Conservation (phyloP, 768 basidiomycete genomes). For the Russula brevipes region DNA sequence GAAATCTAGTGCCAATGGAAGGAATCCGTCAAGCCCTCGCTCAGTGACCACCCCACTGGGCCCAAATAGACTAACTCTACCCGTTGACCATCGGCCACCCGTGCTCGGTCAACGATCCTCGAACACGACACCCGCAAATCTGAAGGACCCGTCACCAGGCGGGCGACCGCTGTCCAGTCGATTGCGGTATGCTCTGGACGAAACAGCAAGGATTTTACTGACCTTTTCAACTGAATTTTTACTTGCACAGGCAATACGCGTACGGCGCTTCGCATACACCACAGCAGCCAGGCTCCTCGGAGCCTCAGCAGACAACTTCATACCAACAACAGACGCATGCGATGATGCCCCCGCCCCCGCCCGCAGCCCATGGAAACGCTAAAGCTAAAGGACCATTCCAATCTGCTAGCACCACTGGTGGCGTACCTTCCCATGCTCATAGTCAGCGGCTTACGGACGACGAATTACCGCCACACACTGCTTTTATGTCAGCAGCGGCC, state of each 20-base stretch:
- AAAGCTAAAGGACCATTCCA: not conserved
- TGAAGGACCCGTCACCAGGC: conserved; percentile 6
- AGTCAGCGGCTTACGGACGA: conserved; percentile 5
- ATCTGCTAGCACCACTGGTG: not conserved
- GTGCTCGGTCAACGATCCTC: conserved; percentile 33
- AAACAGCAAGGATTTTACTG: not conserved
- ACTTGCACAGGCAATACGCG: conserved; percentile 55
- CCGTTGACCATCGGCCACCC: conserved; percentile 52
- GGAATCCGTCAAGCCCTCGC: conserved; percentile 51
- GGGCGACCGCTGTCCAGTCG: conserved; percentile 48
- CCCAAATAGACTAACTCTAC: conserved; percentile 64
- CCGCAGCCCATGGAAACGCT: conserved; percentile 24
- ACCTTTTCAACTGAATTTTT: not conserved
- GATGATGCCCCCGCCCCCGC: conserved; percentile 31
- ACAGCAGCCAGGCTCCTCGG: conserved; percentile 35
- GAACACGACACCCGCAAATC: not conserved
- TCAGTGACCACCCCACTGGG: conserved; percentile 51
- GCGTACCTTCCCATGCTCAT: not conserved
- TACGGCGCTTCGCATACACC: conserved; percentile 48
- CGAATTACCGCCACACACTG: not conserved
- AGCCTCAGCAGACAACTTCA: conserved; percentile 28
- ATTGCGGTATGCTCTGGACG: conserved; percentile 42
- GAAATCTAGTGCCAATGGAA: conserved; percentile 9
- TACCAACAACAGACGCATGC: conserved; percentile 24
- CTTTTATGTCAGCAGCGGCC: not conserved